Conservation (phyloP, 2,329 filamentous ascomycete species). For the Claviceps africana region DNA sequence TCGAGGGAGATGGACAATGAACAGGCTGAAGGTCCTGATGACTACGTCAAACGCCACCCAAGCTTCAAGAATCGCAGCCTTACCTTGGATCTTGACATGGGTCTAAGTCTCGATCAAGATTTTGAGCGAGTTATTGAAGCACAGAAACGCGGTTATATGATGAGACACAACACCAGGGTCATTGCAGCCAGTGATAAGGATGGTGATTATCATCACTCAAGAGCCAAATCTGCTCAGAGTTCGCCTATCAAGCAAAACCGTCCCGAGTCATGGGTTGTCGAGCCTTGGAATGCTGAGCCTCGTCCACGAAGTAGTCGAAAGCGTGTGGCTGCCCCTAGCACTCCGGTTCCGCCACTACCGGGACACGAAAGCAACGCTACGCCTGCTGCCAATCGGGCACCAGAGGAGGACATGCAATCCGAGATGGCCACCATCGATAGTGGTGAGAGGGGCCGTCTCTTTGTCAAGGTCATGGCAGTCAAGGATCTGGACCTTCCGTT, state of each 20-base stretch:
- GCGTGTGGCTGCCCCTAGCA: constrained; percentile 26
- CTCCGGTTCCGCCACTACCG: constrained; percentile 67
- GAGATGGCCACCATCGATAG: constrained; percentile 56
- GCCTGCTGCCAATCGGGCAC: constrained; percentile 47
- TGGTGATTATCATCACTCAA: constrained; percentile 39
- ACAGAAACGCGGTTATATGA: constrained; percentile 98
- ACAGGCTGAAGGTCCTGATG: constrained; percentile 20
- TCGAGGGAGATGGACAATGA: constrained; percentile 33
- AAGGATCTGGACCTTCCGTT: constrained; percentile 89
- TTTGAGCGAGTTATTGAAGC: constrained; percentile 91
- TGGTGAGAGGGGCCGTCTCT: constrained; percentile 76
- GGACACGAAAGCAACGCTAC: constrained; percentile 73
- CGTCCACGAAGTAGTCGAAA: constrained; percentile 53
- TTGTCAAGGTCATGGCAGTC: constrained; percentile 97
- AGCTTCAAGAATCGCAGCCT: constrained; percentile 74
- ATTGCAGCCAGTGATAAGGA: constrained; percentile 80
- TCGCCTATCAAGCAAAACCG: constrained; percentile 64
- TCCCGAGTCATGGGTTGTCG: constrained; percentile 87
- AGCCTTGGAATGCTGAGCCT: constrained; percentile 82
- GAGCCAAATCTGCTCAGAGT: constrained; percentile 48
- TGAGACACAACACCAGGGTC: constrained; percentile 96
- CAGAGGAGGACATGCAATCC: constrained; percentile 50
- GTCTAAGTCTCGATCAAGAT: constrained; percentile 77
- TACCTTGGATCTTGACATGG: constrained; percentile 67
- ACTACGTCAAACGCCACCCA: constrained; percentile 46